Base-by-base conservation (phyloP, 108 stramenopile species). In the Cyclotella cryptica region DNA sequence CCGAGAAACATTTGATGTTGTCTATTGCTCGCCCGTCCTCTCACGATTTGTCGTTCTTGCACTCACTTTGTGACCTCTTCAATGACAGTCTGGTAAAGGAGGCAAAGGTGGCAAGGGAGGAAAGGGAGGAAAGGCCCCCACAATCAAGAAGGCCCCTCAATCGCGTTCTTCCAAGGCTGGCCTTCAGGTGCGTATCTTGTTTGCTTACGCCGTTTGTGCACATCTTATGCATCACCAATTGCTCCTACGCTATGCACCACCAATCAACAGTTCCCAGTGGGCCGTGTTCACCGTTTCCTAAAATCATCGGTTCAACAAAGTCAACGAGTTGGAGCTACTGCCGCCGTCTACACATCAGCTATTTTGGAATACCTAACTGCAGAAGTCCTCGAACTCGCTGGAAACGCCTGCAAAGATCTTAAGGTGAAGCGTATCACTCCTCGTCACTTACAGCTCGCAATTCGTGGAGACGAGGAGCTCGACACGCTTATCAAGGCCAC, bases 401-500 rank as follows among this genome's bases (percentile, higher is more conserved):
- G 98, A 22, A 98, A 98, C 81, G 99, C 99, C 45, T 99, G 98
- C 85, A 99, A 99, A 89, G 99, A 99, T 87, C 91, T 99, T 64
- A 99, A 99, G 90, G 98, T 99, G 65, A 99, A 99, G 92, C 98
- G 99, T 91, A 99, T 99, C 90, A 99, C 99, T 27, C 99, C 99
- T 29, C 88, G 99, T 44, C 99, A 99, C 87, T 93, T 99, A 77
- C 98, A 98, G 87, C 92, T 99, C 55, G 99, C 99, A 77, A 98
- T 99, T 86, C 93, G 99, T 57, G 99, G 99, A 65, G 98, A 99
- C 77, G 97, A 98, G 88, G 98, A 99, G 86, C 87, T 99, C 61
- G 98, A 99, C 87, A 96, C 98, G 30, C 83, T 99, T 40, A 99
- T 99, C 95, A 99, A 98, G 93, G 99, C 98, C 30, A 98, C 98